phyloP scores from a whole-genome alignment of 306 rosid genomes.

The Cajanus cajan region DNA sequence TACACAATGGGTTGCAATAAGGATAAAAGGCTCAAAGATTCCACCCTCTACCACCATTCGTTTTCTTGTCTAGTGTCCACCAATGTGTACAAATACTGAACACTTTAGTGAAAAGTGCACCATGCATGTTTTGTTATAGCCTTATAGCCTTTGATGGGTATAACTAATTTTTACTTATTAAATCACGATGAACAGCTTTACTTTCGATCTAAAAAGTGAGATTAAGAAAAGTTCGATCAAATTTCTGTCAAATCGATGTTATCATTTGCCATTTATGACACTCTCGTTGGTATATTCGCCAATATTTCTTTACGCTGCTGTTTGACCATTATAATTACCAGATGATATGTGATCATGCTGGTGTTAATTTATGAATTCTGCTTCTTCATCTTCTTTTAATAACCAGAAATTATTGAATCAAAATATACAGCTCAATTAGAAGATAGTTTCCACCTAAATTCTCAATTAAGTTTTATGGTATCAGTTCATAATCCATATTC shows the following conservation, averaged over 20 bases:
- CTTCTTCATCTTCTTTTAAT: not conserved
- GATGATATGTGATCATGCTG: not conserved
- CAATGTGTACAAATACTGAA: conserved; percentile 39
- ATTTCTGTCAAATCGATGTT: conserved; percentile 27
- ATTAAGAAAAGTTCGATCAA: conserved; percentile 10
- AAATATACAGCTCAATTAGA: not conserved
- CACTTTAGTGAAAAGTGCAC: conserved; percentile 36
- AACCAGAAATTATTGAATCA: not conserved
- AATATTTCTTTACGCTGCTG: not conserved
- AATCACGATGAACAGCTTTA: conserved; percentile 24
- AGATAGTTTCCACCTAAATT: not conserved
- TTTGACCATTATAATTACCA: conserved; percentile 7
- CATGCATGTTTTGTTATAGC: conserved; percentile 42
- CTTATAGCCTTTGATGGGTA: conserved; percentile 39
- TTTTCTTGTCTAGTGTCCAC: conserved; percentile 32
- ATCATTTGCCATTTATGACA: conserved; percentile 20
- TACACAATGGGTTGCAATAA: conserved; percentile 48
- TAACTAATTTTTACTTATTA: conserved; percentile 18
- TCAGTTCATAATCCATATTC: not conserved
- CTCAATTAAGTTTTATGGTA: not conserved
- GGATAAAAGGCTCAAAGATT: conserved; percentile 51
- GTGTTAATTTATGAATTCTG: not conserved
- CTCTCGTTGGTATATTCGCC: not conserved
- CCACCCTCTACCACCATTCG: conserved; percentile 39
- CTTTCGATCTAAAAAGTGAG: conserved; percentile 30